Evolutionary conservation across 139 green algal species (phyloP), one percentile per base, ranked within the genome.

Genomic region (Chlamydomonas sphaeroides): DNA sequence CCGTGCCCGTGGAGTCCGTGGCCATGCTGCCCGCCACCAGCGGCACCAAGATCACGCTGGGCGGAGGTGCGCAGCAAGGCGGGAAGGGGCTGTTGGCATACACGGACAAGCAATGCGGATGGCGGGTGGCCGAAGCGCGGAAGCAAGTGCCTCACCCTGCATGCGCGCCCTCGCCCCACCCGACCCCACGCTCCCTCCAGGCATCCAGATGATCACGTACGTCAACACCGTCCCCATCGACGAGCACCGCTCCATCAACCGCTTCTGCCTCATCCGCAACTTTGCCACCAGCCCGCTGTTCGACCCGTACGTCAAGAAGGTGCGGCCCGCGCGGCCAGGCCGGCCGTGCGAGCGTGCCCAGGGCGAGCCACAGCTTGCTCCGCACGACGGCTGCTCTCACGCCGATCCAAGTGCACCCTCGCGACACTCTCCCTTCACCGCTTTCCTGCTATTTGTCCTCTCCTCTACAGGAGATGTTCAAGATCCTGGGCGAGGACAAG

Each of bases 401-500:
- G n/a, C n/a, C 57, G 18, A 33, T 6, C 5, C 30, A 26, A 0
- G 26, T 65, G 26, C 26, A 14, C 28, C 57, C 28, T 28, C 3
- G 4, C 4, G 11, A 62, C 3, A 30, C 38, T 17, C 59, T 4
- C 59, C n/a, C 59, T 14, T 5, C 30, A 3, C 1, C 59, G 2
- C 59, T 38, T 4, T n/a, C 17, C 21, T 6, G 4, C 59, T 66
- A 0, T 2, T 18, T 8, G 30, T 4, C 30, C 59, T 8, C 59
- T n/a, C 59, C 17, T 5, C 51, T 28, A n/a, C 51, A 82, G 75
- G 49, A 90, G 48, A 97, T 97, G 94, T 87, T 91, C 83, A 93
- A 92, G 73, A 97, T 97, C 76, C 87, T 96, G 67, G 67, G 73
- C 1, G 93, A 97, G 90, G 94, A 97, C 89, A 97, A 97, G 84